Percentiles rank a stretch among this genome's conserved stretches.
phyloP scores from a whole-genome alignment of 1,139 yeast species.

The Sugiyamaella paludigena region DNA sequence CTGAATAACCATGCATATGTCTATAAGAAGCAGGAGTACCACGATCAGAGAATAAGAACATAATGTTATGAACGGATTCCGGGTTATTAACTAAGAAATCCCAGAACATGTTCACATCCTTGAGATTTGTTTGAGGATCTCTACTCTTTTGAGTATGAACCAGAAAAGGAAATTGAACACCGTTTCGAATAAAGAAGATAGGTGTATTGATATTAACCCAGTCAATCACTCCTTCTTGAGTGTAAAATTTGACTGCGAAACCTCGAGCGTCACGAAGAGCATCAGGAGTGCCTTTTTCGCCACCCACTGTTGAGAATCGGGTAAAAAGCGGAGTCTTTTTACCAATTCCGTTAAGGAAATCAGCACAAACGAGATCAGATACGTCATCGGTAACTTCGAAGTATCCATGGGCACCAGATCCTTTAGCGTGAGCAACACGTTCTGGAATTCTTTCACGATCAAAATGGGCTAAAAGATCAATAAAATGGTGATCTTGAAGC shows the following conservation, averaged over 20 bases:
- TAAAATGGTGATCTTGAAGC: constrained; percentile 70
- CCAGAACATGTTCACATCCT: constrained; percentile 68
- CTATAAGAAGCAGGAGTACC: constrained; percentile 66
- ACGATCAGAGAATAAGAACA: constrained; percentile 61
- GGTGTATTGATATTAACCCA: constrained; percentile 88
- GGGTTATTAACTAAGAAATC: constrained; percentile 61
- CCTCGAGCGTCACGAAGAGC: constrained; percentile 89
- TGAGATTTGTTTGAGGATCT: constrained; percentile 75
- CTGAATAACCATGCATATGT: constrained; percentile 69
- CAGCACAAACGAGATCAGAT: constrained; percentile 66
- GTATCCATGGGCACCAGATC: constrained; percentile 78
- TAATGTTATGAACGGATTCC: constrained; percentile 60
- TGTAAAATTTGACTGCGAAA: constrained; percentile 72
- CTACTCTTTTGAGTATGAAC: constrained; percentile 76
- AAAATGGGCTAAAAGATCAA: constrained; percentile 74
- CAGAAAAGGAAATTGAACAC: constrained; percentile 79
- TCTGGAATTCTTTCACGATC: constrained; percentile 85
- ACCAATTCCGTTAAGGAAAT: constrained; percentile 66
- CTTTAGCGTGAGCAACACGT: constrained; percentile 85
- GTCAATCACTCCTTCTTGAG: constrained; percentile 83
- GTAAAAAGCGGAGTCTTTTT: constrained; percentile 68
- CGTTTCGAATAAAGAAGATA: constrained; percentile 77
- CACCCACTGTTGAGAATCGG: constrained; percentile 84
- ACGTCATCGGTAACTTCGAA: constrained; percentile 81
- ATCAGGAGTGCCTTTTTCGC: constrained; percentile 78